phyloP scores from a whole-genome alignment of 2,329 filamentous ascomycete species.

The Penicillium vulpinum region DNA sequence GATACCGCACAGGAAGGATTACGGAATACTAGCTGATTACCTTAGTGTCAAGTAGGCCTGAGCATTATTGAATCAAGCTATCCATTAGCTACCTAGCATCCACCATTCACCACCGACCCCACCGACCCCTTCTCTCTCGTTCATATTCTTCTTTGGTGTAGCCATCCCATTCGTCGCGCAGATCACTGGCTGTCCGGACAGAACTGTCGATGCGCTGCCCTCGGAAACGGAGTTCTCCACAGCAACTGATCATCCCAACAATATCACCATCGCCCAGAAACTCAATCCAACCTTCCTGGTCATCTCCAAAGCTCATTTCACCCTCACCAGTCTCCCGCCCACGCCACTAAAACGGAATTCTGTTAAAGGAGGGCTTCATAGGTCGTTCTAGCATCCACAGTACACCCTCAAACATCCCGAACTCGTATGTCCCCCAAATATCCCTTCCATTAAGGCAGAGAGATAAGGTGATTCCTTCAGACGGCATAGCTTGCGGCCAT shows the following conservation, averaged over 20 bases:
- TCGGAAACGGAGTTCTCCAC: neutral
- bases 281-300: neutral
- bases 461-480: neutral
- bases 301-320: neutral
- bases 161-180: neutral
- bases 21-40: no score
- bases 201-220: neutral
- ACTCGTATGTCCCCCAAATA: neutral
- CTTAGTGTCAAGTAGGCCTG: neutral
- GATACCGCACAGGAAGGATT: no score
- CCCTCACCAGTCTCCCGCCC: neutral
- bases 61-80: neutral
- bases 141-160: neutral
- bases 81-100: neutral
- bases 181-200: neutral
- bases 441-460: neutral
- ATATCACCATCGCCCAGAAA: constrained; percentile 3
- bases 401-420: neutral
- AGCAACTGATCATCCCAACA: neutral
- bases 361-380: neutral
- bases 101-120: neutral
- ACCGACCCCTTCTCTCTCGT: neutral
- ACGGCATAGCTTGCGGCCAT: neutral
- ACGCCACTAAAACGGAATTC: neutral
- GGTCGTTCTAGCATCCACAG: neutral